phyloP scores from a whole-genome alignment of 768 basidiomycete genomes.

The Trametes coccinea region DNA sequence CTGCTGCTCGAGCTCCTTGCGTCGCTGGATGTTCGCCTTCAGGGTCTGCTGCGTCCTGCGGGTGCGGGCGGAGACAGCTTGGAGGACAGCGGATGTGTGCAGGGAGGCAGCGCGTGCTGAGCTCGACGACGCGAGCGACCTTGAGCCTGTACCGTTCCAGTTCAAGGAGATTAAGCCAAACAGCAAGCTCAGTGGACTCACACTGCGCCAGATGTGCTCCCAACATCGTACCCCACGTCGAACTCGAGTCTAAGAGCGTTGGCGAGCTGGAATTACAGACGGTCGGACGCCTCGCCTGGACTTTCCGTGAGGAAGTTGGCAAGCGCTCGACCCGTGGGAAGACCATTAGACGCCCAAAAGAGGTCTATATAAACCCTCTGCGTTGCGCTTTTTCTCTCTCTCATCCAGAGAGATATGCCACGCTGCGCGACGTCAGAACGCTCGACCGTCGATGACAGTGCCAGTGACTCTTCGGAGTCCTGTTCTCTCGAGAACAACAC shows the following conservation, averaged over 20 bases:
- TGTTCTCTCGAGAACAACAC: constrained; percentile 55
- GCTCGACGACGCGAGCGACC: constrained; percentile 43
- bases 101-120: constrained; percentile 36
- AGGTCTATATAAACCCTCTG: constrained; percentile 31
- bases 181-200: constrained; percentile 13
- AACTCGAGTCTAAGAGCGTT: constrained; percentile 13
- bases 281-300: background rate
- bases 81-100: constrained; percentile 49
- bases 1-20: constrained; percentile 41
- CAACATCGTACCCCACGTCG: constrained; percentile 24
- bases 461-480: constrained; percentile 57
- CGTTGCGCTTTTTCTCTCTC: constrained; percentile 3
- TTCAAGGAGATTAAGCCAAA: constrained; percentile 15
- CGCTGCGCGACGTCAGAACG: constrained; percentile 57
- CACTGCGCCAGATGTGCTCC: constrained; percentile 30
- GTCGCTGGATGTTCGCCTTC: constrained; percentile 48
- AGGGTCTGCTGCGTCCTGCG: constrained; percentile 39
- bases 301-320: constrained; percentile 1
- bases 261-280: constrained; percentile 4
- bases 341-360: background rate
- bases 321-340: constrained; percentile 42
- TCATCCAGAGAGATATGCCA: constrained; percentile 56
- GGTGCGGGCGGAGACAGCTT: constrained; percentile 33
- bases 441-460: constrained; percentile 60
- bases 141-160: constrained; percentile 30